Evolutionary conservation across 2,329 filamentous ascomycete genomes (phyloP), one percentile per base, ranked within the genome.

Genomic region (Sporothrix inflata): DNA sequence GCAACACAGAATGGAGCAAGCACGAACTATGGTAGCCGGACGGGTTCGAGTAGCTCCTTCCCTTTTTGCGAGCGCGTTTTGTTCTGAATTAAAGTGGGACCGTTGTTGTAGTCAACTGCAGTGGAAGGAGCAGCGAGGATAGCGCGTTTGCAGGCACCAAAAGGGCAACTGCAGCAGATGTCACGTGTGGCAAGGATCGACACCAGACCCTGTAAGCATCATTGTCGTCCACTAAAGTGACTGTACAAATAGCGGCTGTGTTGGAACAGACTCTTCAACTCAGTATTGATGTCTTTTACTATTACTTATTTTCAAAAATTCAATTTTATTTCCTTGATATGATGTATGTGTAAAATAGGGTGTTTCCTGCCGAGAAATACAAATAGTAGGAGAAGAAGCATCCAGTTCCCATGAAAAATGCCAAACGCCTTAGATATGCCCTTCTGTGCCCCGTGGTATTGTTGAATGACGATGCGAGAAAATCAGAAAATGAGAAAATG

Each of bases 371-470:
- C 8, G 45, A 27, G 30, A 47, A 34, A 27, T 30, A 47, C 45
- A 57, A 57, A 57, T 40, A 42, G 34, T 45, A 47, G 67, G 42
- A 27, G 24, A 57, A 38, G 30, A 21, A 42, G 19, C 27, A 60
- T 11, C 24, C 38, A 47, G 5, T 14, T 7, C 14, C 24, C 24
- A 57, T 34, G 40, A n/a, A 38, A 70, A 63, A 51, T 12, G 21
- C 38, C 30, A 60, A 70, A 70, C 68, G 53, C 68, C 53, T 24
- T 19, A 30, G 8, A 61, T 47, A 60, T 71, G 55, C 69, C 38
- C 53, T 70, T 45, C 69, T 60, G 57, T 42, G 34, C 42, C 51
- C 55, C 45, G 19, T 71, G 69, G 69, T 69, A 69, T 69, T 38
- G 65, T 11, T 49, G 45, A 51, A 67, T 67, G 45, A 19, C 30